These are phyloP conservation scores for Panaeolus papilionaceus DNA, from an alignment of 768 basidiomycete genomes.

Conservation along the genomic window DNA sequence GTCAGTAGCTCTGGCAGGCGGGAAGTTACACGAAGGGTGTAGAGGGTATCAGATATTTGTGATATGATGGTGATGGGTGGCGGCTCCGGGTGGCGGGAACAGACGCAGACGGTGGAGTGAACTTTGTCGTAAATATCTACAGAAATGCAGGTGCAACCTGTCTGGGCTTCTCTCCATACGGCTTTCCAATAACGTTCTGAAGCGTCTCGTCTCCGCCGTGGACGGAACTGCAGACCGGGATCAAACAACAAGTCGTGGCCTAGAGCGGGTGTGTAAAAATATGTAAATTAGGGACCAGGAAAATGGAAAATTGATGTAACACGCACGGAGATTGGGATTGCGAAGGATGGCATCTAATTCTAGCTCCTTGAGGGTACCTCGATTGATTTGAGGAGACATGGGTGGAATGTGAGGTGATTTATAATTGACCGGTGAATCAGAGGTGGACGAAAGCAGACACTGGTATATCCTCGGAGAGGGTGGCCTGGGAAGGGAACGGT, in stretches of 20 bases:
- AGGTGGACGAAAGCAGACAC: constrained; percentile 17
- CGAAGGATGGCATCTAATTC: constrained; percentile 86
- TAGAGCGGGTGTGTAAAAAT: constrained; percentile 35
- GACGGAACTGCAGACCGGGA: constrained; percentile 81
- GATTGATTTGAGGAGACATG: constrained; percentile 77
- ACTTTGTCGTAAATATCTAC: constrained; percentile 61
- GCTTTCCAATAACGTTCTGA: constrained; percentile 89
- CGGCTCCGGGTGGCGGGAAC: constrained; percentile 49
- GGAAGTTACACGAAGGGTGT: constrained; percentile 73
- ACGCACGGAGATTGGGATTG: constrained; percentile 91
- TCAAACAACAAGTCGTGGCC: constrained; percentile 93
- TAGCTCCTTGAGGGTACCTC: constrained; percentile 82
- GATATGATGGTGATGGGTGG: constrained; percentile 48
- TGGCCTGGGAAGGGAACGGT: constrained; percentile 19
- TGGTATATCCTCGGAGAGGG: constrained; percentile 21
- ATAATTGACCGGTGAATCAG: constrained; percentile 38
- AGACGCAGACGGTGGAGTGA: constrained; percentile 62
- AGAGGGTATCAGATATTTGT: constrained; percentile 47
- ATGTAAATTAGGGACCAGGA: constrained; percentile 22
- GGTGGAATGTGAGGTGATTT: constrained; percentile 68
- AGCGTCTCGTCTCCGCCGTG: constrained; percentile 73
- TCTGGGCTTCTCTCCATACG: constrained; percentile 76
- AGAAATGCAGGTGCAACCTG: constrained; percentile 85
- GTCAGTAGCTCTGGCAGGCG: constrained; percentile 71
- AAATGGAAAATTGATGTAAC: constrained; percentile 10